Conservation (phyloP, 2,329 filamentous ascomycete species). For the Mycosphaerella arachidis region DNA sequence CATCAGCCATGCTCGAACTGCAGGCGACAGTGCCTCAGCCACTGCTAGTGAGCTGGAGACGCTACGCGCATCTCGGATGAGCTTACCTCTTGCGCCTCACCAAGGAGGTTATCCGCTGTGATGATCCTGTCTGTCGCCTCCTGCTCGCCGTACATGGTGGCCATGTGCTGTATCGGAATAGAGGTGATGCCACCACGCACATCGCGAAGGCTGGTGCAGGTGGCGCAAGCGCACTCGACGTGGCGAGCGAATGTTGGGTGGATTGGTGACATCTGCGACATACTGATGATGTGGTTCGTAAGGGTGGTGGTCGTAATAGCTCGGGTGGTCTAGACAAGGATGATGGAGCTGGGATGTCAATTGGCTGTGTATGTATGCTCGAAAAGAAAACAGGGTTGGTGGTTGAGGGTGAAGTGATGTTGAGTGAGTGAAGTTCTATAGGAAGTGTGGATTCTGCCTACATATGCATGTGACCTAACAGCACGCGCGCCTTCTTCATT, state of each 20-base stretch:
- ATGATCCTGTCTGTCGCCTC: neutral
- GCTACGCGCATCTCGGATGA: too few species aligned
- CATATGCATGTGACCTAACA: neutral
- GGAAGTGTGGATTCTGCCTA: neutral
- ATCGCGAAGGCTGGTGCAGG: neutral
- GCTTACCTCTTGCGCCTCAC: neutral
- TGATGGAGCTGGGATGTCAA: neutral
- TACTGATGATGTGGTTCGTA: neutral
- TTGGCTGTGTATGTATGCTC: neutral
- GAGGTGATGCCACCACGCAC: neutral
- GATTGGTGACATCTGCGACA: constrained; percentile 2
- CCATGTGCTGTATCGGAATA: neutral
- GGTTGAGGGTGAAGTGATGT: neutral
- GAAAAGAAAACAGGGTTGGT: neutral
- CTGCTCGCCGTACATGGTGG: neutral
- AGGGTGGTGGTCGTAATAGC: neutral
- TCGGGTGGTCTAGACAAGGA: neutral
- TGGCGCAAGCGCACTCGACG: neutral
- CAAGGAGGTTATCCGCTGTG: neutral
- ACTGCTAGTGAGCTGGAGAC: too few species aligned
- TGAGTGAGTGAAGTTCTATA: neutral
- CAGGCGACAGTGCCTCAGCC: too few species aligned
- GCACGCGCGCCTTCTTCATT: neutral
- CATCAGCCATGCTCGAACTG: too few species aligned
- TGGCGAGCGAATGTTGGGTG: constrained; percentile 1